Percentiles rank a stretch among this genome's conserved stretches.
Conservation (phyloP, 495 filamentous ascomycete species). For the Xylaria curta region DNA sequence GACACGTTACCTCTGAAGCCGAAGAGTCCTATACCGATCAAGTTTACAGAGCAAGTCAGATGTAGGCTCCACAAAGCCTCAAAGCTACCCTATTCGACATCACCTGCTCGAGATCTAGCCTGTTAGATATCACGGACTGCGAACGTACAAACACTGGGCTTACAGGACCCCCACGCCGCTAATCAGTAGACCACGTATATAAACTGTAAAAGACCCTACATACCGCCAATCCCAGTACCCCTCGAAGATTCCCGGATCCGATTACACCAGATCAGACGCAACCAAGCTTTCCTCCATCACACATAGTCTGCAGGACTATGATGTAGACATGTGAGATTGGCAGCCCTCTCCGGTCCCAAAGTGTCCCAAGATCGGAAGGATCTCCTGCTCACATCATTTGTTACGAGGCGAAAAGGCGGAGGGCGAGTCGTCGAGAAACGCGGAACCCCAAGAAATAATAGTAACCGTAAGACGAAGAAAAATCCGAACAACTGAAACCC, state of each 20-base stretch:
- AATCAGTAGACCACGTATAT: neutral
- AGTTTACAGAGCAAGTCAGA: neutral
- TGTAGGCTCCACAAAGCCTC: neutral
- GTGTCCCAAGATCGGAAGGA: neutral
- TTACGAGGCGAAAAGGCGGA: conserved; percentile 18
- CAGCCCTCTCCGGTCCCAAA: neutral
- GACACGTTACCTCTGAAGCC: neutral
- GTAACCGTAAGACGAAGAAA: neutral
- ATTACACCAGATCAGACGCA: conserved; percentile 12
- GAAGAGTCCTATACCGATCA: neutral
- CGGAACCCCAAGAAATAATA: neutral
- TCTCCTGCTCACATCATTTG: conserved; percentile 1
- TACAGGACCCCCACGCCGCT: conserved; percentile 3
- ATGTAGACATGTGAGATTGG: conserved; percentile 4
- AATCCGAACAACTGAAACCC: conserved; percentile 3
- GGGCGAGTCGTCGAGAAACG: neutral
- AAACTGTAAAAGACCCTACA: conserved; percentile 1
- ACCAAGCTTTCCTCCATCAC: neutral
- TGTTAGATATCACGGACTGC: neutral
- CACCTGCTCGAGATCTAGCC: neutral
- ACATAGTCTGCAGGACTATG: neutral
- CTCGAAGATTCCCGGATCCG: neutral
- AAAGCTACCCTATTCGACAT: neutral
- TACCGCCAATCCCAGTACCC: conserved; percentile 5
- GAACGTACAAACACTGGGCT: neutral